Evolutionary conservation across 2,329 filamentous ascomycete genomes (phyloP), one percentile per base, ranked within the genome.

Genomic region (Cladosporium colombiae): DNA sequence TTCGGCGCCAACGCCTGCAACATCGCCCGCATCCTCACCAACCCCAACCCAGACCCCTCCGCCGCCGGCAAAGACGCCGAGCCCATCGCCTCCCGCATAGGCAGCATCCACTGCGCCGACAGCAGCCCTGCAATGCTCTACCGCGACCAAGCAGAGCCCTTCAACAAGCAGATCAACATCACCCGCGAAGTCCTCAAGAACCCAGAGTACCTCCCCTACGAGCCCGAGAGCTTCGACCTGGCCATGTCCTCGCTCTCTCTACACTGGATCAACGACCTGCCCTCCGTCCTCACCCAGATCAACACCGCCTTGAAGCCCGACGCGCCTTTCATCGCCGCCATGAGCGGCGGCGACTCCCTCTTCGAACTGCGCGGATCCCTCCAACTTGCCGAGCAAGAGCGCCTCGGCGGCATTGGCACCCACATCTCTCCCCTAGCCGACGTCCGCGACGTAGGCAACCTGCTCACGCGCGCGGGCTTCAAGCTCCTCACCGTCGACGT

Each of bases 221-320:
- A 86, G 57, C 81, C 90, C 5, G 86, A 88, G 70, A 88, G 89
- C 3, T 98, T 97, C 77, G 93, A 98, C 76, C 88, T 96, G 6
- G 91, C 97, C 13, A 82, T 99, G 68, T 96, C 92, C 75, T 96
- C 91, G 65, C 81, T 97, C 66, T 93, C 91, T 66, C 83, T 99
- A 76, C 95, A 99, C 79, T 99, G 95, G 95, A 91, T 97, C 83
- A 99, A 99, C 77, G 92, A 99, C 77, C 86, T 99, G 5, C 95
- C 95, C 0, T 91, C 90, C 1, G 82, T 96, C 13, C 84, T 99
- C 2, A 84, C 88, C 1, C 92, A 96, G 75, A 90, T 97, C 75
- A 96, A 97, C 81, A 85, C 86, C 70, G 82, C 96, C 37, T 85
- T 99, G 29, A 96, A 96, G 78, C 93, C 94, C 0, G 95, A 99